phyloP scores from a whole-genome alignment of 2,329 filamentous ascomycete species.

The Eutypa lata region DNA sequence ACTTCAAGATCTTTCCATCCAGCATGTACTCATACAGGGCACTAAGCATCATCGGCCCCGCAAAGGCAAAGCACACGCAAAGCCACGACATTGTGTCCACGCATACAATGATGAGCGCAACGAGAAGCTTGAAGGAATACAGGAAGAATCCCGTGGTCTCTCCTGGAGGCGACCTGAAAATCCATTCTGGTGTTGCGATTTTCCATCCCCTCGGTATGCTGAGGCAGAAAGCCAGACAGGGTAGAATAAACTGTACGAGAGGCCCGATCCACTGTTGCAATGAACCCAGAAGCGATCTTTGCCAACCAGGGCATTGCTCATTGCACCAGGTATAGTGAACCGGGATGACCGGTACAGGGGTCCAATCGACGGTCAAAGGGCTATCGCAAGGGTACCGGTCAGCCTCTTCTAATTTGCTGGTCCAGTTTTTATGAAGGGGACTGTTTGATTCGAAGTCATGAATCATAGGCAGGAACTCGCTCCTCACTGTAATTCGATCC shows the following conservation, averaged over 20 bases:
- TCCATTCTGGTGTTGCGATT: conserved; percentile 32
- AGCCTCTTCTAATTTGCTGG: no score
- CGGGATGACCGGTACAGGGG: conserved; percentile 12
- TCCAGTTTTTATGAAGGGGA: no score
- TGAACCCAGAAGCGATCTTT: conserved; percentile 22
- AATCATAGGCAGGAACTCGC: no score
- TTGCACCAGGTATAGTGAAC: conserved; percentile 29
- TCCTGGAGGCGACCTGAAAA: conserved; percentile 61
- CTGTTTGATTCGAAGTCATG: no score
- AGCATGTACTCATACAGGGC: conserved; percentile 29
- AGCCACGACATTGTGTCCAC: conserved; percentile 26
- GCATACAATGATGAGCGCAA: conserved; percentile 19
- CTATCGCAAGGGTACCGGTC: no score
- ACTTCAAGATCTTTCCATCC: conserved; percentile 27
- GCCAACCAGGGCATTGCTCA: conserved; percentile 26
- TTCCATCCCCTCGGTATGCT: conserved; percentile 31
- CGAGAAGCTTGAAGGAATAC: conserved; percentile 24
- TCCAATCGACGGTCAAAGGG: no score
- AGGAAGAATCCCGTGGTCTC: conserved; percentile 33
- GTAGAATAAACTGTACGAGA: conserved; percentile 33
- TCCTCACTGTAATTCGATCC: no score
- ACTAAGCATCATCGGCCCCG: conserved; percentile 26
- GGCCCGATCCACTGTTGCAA: conserved; percentile 32
- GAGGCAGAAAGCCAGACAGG: conserved; percentile 32
- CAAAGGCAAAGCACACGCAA: conserved; percentile 27